Base-by-base conservation (phyloP, 257 asterid species). In the Penstemon davidsonii region DNA sequence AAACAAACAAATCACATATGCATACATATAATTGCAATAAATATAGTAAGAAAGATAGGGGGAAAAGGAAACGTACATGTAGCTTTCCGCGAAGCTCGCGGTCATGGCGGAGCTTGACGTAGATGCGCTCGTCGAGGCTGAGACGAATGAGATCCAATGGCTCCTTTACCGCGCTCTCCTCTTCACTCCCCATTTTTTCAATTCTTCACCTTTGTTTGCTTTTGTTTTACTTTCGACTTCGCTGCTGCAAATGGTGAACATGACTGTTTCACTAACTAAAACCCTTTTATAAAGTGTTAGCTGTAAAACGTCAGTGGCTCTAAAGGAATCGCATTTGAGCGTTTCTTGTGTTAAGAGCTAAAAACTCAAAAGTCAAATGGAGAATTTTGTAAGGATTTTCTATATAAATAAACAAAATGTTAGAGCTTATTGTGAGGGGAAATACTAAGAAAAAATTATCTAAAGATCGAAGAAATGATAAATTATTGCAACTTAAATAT, bases 1-100 rank as follows among this genome's bases (percentile, higher is more conserved):
- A 19, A 43, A 45, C 6, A 49, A 49, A 25, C n/a, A 33, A 73
- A 54, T 44, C 41, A 55, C 50, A 46, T 5, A 43, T 36, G 51
- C 60, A 56, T 49, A 38, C 40, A 74, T 44, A 51, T 25, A 66
- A 39, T 19, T 25, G 25, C 56, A 59, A 43, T 4, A 66, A 36
- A 59, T 5, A 15, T 3, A 4, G 25, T 51, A 0, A 42, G 58
- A 57, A 33, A 47, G 18, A 52, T 37, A 54, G 55, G 55, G 47
- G 3, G 13, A 60, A 64, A 13, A 37, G 12, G 59, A 15, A 3
- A 15, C 58, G 4, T 37, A 90, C 98, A 64, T 94, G 99, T 52
- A 94, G 97, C 71, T 86, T 91, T 74, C 99, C 99, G 33, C 99
- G 99, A 47, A 94, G 97, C 75, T 94, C 99, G 13, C 97, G 90